Evolutionary conservation across 257 asterid species (phyloP).

Genomic region (Phtheirospermum japonicum): DNA sequence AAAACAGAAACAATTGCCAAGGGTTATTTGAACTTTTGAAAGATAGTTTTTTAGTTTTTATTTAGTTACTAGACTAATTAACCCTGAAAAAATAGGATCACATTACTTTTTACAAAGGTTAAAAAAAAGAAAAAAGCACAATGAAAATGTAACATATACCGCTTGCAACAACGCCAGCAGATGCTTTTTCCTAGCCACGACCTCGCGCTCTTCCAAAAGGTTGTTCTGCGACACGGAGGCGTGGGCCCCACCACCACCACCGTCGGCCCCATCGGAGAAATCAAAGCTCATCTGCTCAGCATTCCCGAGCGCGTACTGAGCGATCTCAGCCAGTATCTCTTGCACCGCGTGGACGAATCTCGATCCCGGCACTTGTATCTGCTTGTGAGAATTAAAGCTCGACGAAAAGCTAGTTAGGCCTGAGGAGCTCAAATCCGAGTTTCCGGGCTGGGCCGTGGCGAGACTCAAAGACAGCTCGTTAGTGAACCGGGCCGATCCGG

Average conservation of each 20-base stretch:
- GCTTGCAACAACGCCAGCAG: conserved; percentile 57
- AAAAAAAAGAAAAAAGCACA: too few relatives aligned
- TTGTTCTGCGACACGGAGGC: conserved; percentile 24
- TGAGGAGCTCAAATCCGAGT: conserved; percentile 46
- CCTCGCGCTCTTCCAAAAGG: conserved; percentile 29
- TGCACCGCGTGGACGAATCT: conserved; percentile 59
- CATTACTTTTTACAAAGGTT: too few relatives aligned
- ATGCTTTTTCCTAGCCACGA: conserved; percentile 51
- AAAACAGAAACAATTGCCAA: too few relatives aligned
- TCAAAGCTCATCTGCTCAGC: conserved; percentile 23
- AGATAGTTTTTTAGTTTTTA: too few relatives aligned
- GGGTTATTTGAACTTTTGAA: too few relatives aligned
- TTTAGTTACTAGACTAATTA: too few relatives aligned
- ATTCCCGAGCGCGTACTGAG: conserved; percentile 49
- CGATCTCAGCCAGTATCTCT: conserved; percentile 70
- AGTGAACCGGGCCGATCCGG: conserved; percentile 39
- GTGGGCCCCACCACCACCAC: conserved; percentile 7
- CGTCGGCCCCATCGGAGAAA: conserved; percentile 11
- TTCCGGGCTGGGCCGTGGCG: conserved; percentile 32
- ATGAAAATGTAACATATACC: conserved; percentile 43
- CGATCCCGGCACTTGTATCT: conserved; percentile 48
- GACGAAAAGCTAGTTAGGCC: conserved; percentile 23
- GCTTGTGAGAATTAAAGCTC: conserved; percentile 45
- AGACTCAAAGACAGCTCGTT: conserved; percentile 68
- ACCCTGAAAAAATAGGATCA: neutral